Evolutionary conservation across 2,329 filamentous ascomycete genomes (phyloP), one percentile per base, ranked within the genome.

Genomic region (Colletotrichum sp.): DNA sequence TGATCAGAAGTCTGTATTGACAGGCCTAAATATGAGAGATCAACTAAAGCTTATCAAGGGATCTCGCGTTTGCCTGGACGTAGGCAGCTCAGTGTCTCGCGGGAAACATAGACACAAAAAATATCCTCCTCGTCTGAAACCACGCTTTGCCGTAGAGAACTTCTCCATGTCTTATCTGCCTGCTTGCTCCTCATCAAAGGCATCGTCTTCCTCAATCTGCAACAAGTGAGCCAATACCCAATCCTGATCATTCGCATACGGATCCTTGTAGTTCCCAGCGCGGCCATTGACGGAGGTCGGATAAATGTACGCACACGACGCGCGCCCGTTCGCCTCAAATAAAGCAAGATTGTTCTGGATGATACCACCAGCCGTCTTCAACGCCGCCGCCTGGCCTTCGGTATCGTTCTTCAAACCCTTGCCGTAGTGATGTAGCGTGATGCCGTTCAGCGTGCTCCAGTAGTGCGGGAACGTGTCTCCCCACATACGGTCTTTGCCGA

Each of bases 191-290:
- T 13, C 14, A 18, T 63, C 7, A 24, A 34, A n/a, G 8, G n/a
- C 34, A 18, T 63, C 36, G 5, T 73, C 75, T 5, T 72, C 68
- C 8, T 76, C 68, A 7, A 73, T 61, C 34, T 72, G 73, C n/a
- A 76, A n/a, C 5, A 75, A 56, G 28, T 76, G 75, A 6, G 62
- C 62, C 7, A 76, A 18, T 0, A 65, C 64, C 63, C 69, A 75
- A 32, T 75, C 67, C 24, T 75, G 68, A 21, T 76, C 73, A 13
- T 76, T 76, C 13, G 75, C 72, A 14, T 69, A 76, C 7, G 67
- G 75, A 13, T 76, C 75, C 6, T 61, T 71, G 73, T 73, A 75
- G 10, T 64, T 34, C 16, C 58, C 73, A 12, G 24, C 18, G 1
- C 59, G 56, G 5, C 75, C 73, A 5, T 73, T 76, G 34, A 73